These are phyloP conservation scores for Rosa persica DNA, from an alignment of 306 rosid genomes.

Conservation along the genomic window DNA sequence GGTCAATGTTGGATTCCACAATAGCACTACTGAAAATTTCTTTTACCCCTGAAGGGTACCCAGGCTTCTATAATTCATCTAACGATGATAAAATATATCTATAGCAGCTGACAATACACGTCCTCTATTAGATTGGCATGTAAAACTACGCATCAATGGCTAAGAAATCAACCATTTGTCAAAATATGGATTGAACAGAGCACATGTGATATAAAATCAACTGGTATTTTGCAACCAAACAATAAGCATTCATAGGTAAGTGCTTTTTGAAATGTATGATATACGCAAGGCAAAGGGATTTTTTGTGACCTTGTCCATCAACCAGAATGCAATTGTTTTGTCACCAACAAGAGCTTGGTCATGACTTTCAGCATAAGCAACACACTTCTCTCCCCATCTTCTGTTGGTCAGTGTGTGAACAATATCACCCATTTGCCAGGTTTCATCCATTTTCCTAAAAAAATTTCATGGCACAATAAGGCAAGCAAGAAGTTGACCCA, in stretches of 20 bases:
- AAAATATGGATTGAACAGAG: not conserved
- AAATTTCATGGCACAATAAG: not conserved
- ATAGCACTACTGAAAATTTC: not conserved
- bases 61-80: not conserved
- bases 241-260: not conserved
- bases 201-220: not conserved
- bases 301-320: slow-evolving; percentile 90
- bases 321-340: slow-evolving; percentile 98
- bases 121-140: too few species aligned
- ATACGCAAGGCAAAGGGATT: slow-evolving; percentile 20
- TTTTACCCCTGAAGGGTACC: not conserved
- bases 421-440: slow-evolving; percentile 84
- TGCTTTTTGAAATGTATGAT: slow-evolving; percentile 22
- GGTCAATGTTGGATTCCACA: not conserved
- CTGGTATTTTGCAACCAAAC: not conserved
- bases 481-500: not conserved
- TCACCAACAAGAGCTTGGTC: slow-evolving; percentile 99
- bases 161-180: not conserved
- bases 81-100: not conserved
- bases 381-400: slow-evolving; percentile 94
- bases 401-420: slow-evolving; percentile 80
- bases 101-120: not conserved
- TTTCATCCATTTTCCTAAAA: slow-evolving; percentile 72
- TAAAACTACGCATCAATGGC: not conserved
- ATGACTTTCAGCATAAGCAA: slow-evolving; percentile 97